These are phyloP conservation scores for Aspergillus fischeri DNA, from an alignment of 2,329 filamentous ascomycete species.

Conservation along the genomic window DNA sequence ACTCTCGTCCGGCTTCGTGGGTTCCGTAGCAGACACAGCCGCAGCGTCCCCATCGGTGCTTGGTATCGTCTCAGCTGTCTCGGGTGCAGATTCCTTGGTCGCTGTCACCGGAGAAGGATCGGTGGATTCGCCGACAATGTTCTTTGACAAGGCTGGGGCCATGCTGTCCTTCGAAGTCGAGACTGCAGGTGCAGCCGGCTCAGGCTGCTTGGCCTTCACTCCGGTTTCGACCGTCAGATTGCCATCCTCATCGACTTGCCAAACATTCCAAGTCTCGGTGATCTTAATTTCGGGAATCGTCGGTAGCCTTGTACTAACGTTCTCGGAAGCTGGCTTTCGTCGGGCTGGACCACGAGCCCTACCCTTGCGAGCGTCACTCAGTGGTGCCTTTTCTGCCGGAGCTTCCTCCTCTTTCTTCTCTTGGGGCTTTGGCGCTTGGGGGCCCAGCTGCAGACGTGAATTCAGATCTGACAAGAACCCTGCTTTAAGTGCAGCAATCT, in stretches of 20 bases:
- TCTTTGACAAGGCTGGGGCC: slow-evolving; percentile 31
- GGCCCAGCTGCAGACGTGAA: slow-evolving; percentile 79
- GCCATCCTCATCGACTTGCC: slow-evolving; percentile 34
- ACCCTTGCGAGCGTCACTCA: slow-evolving; percentile 84
- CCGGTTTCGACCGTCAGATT: slow-evolving; percentile 27
- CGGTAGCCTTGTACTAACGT: slow-evolving; percentile 42
- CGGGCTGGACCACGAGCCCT: slow-evolving; percentile 83
- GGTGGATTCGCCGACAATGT: slow-evolving; percentile 30
- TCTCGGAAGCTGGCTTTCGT: slow-evolving; percentile 61
- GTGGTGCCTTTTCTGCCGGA: slow-evolving; percentile 68
- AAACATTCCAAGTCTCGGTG: slow-evolving; percentile 39
- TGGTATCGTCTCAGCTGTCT: slow-evolving; percentile 4
- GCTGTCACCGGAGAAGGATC: slow-evolving; percentile 23
- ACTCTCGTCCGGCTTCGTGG: background rate
- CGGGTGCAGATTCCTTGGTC: background rate
- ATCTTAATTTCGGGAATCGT: slow-evolving; percentile 37
- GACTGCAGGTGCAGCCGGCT: slow-evolving; percentile 9
- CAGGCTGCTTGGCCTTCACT: slow-evolving; percentile 12
- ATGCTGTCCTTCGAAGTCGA: slow-evolving; percentile 14
- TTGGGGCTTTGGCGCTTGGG: slow-evolving; percentile 71
- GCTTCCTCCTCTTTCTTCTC: slow-evolving; percentile 59
- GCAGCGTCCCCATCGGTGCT: background rate
- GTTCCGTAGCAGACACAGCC: background rate
- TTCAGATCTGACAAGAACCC: slow-evolving; percentile 93
- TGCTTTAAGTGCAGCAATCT: slow-evolving; percentile 86